Conservation (phyloP, 2,329 filamentous ascomycete species). For the Chaetomiaceae sp. region DNA sequence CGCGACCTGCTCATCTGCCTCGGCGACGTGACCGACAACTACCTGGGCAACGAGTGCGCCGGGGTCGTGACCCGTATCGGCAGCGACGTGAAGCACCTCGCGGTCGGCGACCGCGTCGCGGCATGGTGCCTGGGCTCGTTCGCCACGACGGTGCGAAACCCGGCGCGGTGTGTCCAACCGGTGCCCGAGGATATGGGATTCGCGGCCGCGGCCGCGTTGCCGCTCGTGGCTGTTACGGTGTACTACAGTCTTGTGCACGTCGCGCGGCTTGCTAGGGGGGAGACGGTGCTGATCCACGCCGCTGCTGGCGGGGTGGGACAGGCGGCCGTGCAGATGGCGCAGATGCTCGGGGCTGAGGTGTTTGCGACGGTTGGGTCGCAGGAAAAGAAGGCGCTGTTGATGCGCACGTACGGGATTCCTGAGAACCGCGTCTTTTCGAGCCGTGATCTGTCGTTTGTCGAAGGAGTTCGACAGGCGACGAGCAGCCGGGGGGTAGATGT, state of each 20-base stretch:
- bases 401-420: not conserved
- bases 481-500: not conserved
- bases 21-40: not conserved
- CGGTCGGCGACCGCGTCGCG: slow-evolving; percentile 24
- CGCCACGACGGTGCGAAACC: not conserved
- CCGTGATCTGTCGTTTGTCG: not conserved
- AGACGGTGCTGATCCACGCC: not conserved
- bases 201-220: not conserved
- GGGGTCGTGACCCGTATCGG: slow-evolving; percentile 23
- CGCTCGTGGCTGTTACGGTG: not conserved
- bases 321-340: not conserved
- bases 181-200: slow-evolving; percentile 10
- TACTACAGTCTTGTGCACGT: not conserved
- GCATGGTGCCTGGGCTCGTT: not conserved
- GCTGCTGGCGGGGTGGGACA: not conserved
- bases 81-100: slow-evolving; percentile 14
- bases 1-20: slow-evolving; percentile 1
- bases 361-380: too few species aligned
- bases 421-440: not conserved
- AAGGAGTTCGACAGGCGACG: not conserved
- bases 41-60: slow-evolving; percentile 25
- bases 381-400: not conserved
- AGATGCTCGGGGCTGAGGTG: not conserved
- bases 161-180: not conserved
- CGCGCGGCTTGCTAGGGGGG: not conserved